Percentiles rank a stretch among this genome's conserved stretches.
Conservation (phyloP, 2,329 filamentous ascomycete genomes). For the Aspergillus tamarii region DNA sequence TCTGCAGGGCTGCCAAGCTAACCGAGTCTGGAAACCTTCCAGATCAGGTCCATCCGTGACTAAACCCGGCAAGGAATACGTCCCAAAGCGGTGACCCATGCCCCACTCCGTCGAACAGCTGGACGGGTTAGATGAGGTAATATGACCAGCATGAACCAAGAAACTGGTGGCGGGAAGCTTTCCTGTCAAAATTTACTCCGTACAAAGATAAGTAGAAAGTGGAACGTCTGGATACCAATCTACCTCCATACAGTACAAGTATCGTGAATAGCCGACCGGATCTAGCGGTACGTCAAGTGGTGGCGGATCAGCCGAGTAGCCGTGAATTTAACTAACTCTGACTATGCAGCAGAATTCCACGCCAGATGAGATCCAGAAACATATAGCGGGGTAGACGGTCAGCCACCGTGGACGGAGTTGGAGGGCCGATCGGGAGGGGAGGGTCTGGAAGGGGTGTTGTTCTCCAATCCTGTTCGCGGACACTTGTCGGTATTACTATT, state of each 20-base stretch:
- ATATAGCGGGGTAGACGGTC: slow-evolving; percentile 22
- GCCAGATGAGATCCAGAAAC: slow-evolving; percentile 23
- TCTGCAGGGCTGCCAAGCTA: slow-evolving; percentile 2
- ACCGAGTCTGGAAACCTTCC: slow-evolving; percentile 2
- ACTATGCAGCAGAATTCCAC: slow-evolving; percentile 14
- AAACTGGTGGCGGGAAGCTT: not conserved
- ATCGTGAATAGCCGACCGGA: not conserved
- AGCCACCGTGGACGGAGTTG: slow-evolving; percentile 10
- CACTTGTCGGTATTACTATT: slow-evolving; percentile 12
- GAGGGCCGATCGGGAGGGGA: slow-evolving; percentile 14
- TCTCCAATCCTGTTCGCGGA: slow-evolving; percentile 20
- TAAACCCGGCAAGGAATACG: slow-evolving; percentile 1
- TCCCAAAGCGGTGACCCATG: not conserved
- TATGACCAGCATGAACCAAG: not conserved
- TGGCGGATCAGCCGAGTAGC: slow-evolving; percentile 6
- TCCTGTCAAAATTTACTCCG: not conserved
- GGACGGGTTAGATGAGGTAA: not conserved
- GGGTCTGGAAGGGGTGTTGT: slow-evolving; percentile 8
- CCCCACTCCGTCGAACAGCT: not conserved
- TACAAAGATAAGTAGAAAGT: not conserved
- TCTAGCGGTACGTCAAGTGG: not conserved
- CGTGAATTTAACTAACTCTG: not conserved
- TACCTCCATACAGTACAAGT: too few relatives aligned
- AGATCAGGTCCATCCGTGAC: slow-evolving; percentile 5
- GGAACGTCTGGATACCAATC: not conserved